A percentile compares a stretch with the other conserved stretches of the same genome.
Evolutionary conservation across 148 eudicot genomes (phyloP).

Genomic region (Vaccinium myrtillus): DNA sequence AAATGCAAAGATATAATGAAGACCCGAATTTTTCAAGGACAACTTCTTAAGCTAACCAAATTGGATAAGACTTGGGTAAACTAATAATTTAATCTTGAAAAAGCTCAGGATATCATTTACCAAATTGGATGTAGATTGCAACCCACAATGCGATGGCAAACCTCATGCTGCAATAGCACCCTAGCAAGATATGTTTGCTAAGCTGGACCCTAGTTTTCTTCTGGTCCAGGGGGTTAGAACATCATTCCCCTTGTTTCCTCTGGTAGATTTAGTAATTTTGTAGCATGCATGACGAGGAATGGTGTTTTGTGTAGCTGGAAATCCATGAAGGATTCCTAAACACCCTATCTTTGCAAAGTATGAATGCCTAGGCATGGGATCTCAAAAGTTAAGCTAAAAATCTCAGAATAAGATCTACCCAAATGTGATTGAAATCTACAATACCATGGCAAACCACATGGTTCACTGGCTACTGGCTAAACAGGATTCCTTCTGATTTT

Average conservation of each 20-base stretch:
- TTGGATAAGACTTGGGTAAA: neutral
- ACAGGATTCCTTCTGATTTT: neutral
- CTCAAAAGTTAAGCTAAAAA: neutral
- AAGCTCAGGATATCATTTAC: neutral
- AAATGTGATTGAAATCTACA: neutral
- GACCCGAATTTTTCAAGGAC: neutral
- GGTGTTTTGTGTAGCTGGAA: slow-evolving; percentile 1
- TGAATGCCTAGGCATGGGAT: neutral
- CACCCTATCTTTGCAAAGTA: neutral
- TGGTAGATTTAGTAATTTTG: slow-evolving; percentile 1
- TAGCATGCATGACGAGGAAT: neutral
- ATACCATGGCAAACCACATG: neutral
- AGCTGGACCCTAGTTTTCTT: neutral
- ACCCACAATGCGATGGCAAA: neutral
- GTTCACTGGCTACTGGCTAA: neutral
- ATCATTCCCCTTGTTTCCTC: neutral
- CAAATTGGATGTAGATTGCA: neutral
- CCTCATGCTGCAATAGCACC: neutral
- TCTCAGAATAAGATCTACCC: neutral
- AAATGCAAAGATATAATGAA: neutral
- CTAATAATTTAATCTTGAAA: neutral
- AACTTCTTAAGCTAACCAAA: neutral
- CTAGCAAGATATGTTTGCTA: neutral
- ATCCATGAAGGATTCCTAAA: neutral
- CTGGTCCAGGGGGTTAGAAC: neutral